Evolutionary conservation across 2,329 filamentous ascomycete genomes (phyloP), one percentile per base, ranked within the genome.

Genomic region (Canariomyces notabilis): DNA sequence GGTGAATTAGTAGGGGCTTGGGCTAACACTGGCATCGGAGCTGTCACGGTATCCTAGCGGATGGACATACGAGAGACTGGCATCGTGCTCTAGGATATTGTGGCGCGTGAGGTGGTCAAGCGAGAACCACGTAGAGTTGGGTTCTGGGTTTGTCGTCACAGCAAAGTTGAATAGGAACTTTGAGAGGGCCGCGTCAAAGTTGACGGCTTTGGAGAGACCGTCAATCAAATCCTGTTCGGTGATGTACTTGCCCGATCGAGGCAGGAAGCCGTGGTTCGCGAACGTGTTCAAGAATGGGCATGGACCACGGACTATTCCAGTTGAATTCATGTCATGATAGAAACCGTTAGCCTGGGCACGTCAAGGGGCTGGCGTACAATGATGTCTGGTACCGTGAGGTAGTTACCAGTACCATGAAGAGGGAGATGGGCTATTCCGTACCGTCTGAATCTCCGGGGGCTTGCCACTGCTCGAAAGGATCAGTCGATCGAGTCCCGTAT

Each of bases 241-340:
- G 42, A 75, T 60, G 53, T 71, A 63, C 36, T 60, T 63, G 32
- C 73, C 73, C 43, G 72, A 57, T 39, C 65, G 73, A 3, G 70
- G 72, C 1, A 77, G 64, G 45, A 70, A 73, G 12, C 67, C 68
- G 49, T 76, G 70, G 54, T 76, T 77, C 4, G 72, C 68, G n/a
- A 77, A 60, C 0, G 73, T 68, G 56, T 77, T 77, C 46, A 76
- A 60, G 66, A 74, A 73, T 1, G 74, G 73, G 47, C 73, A 77
- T 19, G 73, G 72, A 0, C 66, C 64, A 14, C 67, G 62, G 16
- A 65, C 64, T 69, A 20, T 29, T n/a, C n/a, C n/a, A n/a, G n/a
- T n/a, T n/a, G n/a, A n/a, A n/a, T n/a, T n/a, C n/a, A n/a, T n/a
- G n/a, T n/a, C n/a, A n/a, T n/a, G n/a, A n/a, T n/a, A n/a, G n/a